Evolutionary conservation across 1,284 basidiomycete species (phyloP), one percentile per base, ranked within the genome.

Genomic region (Phylloporus sp.): DNA sequence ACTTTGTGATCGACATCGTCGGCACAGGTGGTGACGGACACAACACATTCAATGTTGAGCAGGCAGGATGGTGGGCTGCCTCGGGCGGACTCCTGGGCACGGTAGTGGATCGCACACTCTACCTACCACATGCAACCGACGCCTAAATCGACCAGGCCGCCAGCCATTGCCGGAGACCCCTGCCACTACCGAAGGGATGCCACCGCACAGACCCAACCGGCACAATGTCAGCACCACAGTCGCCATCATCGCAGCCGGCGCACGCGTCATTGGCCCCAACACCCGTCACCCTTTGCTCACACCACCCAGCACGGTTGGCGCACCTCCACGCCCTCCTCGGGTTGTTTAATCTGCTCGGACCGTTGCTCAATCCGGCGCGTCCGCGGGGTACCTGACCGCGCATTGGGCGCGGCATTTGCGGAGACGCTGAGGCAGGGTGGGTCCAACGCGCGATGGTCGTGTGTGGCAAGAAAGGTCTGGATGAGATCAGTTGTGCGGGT

Each of bases 291-390:
- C 53, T 17, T 23, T 29, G 53, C 53, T 56, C 53, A 56, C 45
- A 41, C 12, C 58, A 5, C 39, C 14, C n/a, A 74, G 96, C 97
- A 99, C 80, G 97, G 97, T 23, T 95, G 91, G 71, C 88, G 92
- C 77, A 97, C 97, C 2, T 96, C 96, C 1, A 98, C 97, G 0
- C 99, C 97, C 1, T 90, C 94, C 0, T 97, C 97, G 0, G 97
- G 97, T 29, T 99, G 84, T 99, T 99, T 88, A 99, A 99, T 82
- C 85, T 98, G 67, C 87, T 99, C 53, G 97, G 98, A 0, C 97
- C 97, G 0, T 86, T 99, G 55, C 93, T 98, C 82, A 99, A 98
- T 81, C 98, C 97, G 1, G 93, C 95, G 1, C 83, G 85, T 25
- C 97, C 97, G 1, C 85, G 85, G 35, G 89, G 94, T 99, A 29